Conservation (phyloP, 2,329 filamentous ascomycete genomes). For the Annulohypoxylon truncatum region DNA sequence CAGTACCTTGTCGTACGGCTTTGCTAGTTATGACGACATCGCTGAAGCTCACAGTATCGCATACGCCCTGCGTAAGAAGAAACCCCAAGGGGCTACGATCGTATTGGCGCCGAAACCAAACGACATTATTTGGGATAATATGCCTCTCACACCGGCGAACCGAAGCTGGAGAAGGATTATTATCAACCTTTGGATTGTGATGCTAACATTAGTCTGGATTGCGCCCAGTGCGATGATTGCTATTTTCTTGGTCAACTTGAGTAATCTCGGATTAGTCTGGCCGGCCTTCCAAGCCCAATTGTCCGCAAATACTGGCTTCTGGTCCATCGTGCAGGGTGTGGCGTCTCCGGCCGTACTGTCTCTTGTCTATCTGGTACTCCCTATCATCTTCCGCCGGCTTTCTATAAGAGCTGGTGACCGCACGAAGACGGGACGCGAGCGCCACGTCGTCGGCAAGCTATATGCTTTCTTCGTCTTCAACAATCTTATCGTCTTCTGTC, state of each 20-base stretch:
- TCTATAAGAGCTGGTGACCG: slow-evolving; percentile 86
- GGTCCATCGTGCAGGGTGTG: slow-evolving; percentile 93
- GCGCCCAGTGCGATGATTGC: slow-evolving; percentile 94
- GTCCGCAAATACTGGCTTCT: slow-evolving; percentile 71
- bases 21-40: slow-evolving; percentile 92
- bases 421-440: slow-evolving; percentile 91
- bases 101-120: slow-evolving; percentile 85
- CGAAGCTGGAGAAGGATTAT: slow-evolving; percentile 79
- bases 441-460: slow-evolving; percentile 89
- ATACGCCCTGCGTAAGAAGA: slow-evolving; percentile 82
- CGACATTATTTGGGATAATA: slow-evolving; percentile 96
- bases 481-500: slow-evolving; percentile 92
- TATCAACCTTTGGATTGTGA: slow-evolving; percentile 84
- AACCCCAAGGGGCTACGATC: slow-evolving; percentile 81
- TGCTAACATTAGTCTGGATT: slow-evolving; percentile 88
- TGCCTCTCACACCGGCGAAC: slow-evolving; percentile 75
- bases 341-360: slow-evolving; percentile 88
- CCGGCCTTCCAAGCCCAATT: slow-evolving; percentile 75
- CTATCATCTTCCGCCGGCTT: slow-evolving; percentile 89
- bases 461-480: slow-evolving; percentile 98
- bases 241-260: slow-evolving; percentile 89
- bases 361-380: slow-evolving; percentile 85
- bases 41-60: slow-evolving; percentile 89
- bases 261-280: slow-evolving; percentile 85
- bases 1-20: slow-evolving; percentile 90